These are phyloP conservation scores for Hemileia vastatrix DNA, from an alignment of 1,284 basidiomycete genomes.

Conservation along the genomic window DNA sequence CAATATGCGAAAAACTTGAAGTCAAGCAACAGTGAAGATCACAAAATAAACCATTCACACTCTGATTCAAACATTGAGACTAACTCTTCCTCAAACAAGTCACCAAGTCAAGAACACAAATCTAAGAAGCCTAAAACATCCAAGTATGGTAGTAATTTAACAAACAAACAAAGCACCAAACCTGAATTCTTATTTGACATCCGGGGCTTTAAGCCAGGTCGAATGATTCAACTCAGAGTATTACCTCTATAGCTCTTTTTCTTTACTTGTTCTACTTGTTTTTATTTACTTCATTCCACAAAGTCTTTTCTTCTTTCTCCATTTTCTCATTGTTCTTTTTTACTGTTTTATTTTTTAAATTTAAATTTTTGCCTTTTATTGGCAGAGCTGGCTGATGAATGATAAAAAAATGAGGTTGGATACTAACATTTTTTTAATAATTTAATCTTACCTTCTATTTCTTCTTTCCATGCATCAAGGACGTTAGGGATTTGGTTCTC, in stretches of 20 bases:
- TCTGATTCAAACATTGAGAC: too few relatives aligned
- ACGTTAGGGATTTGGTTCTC: constrained; percentile 69
- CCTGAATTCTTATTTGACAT: constrained; percentile 38
- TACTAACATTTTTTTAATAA: neutral
- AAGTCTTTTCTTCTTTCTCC: constrained; percentile 16
- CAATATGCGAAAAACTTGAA: too few relatives aligned
- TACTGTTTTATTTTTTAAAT: neutral
- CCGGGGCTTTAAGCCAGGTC: constrained; percentile 33
- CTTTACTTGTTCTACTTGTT: neutral
- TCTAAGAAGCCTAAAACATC: too few relatives aligned
- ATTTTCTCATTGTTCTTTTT: constrained; percentile 23
- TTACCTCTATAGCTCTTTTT: neutral
- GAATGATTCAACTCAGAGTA: constrained; percentile 33
- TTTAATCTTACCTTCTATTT: neutral
- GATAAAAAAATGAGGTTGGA: neutral
- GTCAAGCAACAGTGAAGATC: too few relatives aligned
- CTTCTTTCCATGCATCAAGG: constrained; percentile 49
- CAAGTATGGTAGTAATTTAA: too few relatives aligned
- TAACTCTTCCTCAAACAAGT: too few relatives aligned
- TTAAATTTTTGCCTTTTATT: neutral
- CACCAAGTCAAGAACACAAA: too few relatives aligned
- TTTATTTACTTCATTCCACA: constrained; percentile 11
- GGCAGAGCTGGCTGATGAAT: neutral
- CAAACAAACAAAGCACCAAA: constrained; percentile 24
- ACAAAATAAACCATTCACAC: too few relatives aligned